Base-by-base conservation (phyloP, 306 rosid genomes). In the Aeschynomene evenia region DNA sequence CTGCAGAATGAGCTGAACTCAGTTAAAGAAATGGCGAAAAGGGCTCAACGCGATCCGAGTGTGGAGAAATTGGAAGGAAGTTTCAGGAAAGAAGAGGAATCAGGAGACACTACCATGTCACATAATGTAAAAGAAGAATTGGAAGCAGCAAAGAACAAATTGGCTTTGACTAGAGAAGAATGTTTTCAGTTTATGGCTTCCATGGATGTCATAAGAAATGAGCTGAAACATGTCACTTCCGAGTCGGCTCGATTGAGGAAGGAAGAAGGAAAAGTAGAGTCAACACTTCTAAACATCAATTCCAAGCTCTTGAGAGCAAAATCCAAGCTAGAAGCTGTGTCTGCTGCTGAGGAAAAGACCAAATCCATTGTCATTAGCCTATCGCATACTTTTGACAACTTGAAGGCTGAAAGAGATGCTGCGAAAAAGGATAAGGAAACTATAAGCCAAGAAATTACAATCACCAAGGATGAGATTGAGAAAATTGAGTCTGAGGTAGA, bases 191-290 rank as follows among this genome's bases (percentile, higher is more conserved):
- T 80, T 74, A 88, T 85, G 99, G 63, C 79, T 46, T 85, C 99
- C 5, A 87, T 91, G 91, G 99, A 94, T 87, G 79, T 89, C 7
- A 79, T 91, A 69, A 86, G 99, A 57, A 87, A 85, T n/a, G 96
- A 94, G 74, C 81, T 85, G 42, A 82, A 63, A 24, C 91, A 87
- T 70, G 79, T 87, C 18, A 87, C 76, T 2, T 59, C 71, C 10
- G 88, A 84, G 79, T 81, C 77, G 0, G 40, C 16, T 55, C 75
- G 73, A 7, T 63, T 84, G 68, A 83, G 81, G 87, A 87, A 84
- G 75, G 77, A 71, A 8, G 89, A 84, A 62, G 67, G 68, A 28
- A 82, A 81, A 52, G 65, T 58, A 2, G 91, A 84, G 19, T 79
- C 71, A 49, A 76, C 76, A 20, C 55, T 85, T 74, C 80, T 84